Percentiles rank a stretch among this genome's conserved stretches.
Evolutionary conservation across 768 basidiomycete genomes (phyloP).

Genomic region (Hygrophorus russula): DNA sequence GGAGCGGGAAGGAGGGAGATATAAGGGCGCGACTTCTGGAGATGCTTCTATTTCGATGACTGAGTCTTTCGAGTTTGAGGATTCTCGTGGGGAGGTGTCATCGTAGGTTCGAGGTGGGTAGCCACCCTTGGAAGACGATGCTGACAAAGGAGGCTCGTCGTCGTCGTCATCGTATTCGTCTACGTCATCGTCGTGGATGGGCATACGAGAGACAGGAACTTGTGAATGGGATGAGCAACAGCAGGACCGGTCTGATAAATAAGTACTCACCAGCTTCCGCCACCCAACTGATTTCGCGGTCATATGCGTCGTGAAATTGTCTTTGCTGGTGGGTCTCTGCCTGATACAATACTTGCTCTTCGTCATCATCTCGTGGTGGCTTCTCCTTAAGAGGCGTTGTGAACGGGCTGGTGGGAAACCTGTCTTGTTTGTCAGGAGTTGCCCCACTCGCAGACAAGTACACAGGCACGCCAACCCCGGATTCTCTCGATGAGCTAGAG

Average conservation of each 20-base stretch:
- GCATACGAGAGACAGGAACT: conserved; percentile 58
- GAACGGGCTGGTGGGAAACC: conserved; percentile 62
- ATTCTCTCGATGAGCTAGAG: conserved; percentile 35
- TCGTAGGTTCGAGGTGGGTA: conserved; percentile 34
- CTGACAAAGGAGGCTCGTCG: conserved; percentile 42
- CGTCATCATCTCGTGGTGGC: conserved; percentile 49
- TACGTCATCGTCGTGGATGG: conserved; percentile 47
- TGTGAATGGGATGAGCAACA: conserved; percentile 7
- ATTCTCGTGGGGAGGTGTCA: conserved; percentile 43
- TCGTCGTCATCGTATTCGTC: conserved; percentile 39
- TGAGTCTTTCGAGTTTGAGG: conserved; percentile 49
- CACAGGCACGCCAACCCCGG: conserved; percentile 33
- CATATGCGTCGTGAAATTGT: conserved; percentile 35
- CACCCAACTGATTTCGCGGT: conserved; percentile 67
- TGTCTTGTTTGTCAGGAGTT: conserved; percentile 44
- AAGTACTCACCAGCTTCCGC: conserved; percentile 52
- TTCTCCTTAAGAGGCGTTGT: conserved; percentile 60
- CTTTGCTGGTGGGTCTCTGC: conserved; percentile 41
- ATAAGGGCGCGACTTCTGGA: conserved; percentile 33
- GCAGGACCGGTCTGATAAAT: conserved; percentile 2
- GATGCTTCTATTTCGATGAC: conserved; percentile 55
- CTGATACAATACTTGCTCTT: conserved; percentile 56
- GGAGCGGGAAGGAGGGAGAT: conserved; percentile 37
- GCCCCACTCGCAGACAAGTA: conserved; percentile 27
- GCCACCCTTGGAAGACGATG: conserved; percentile 37